Conservation (phyloP, 805 yeast genomes). For the Schizosaccharomyces osmophilus region DNA sequence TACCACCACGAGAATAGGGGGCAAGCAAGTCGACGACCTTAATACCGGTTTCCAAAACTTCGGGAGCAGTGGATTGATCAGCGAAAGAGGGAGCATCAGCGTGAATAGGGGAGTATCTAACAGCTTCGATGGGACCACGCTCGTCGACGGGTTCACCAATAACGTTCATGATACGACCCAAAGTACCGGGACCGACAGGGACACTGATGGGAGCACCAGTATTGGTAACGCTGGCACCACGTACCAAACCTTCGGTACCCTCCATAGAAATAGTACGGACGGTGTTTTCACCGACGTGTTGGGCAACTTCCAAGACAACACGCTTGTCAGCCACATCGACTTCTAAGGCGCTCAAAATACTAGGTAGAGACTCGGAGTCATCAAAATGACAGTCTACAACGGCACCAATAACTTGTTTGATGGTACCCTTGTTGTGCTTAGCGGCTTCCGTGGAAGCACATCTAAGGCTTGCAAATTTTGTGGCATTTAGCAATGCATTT, state of each 20-base stretch:
- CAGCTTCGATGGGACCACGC: conserved; percentile 92
- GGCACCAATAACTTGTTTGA: conserved; percentile 3
- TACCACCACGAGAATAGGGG: conserved; percentile 99
- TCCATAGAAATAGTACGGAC: conserved; percentile 99
- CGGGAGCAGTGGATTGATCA: conserved; percentile 94
- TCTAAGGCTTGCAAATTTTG: neutral
- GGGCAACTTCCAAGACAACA: conserved; percentile 93
- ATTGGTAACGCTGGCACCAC: conserved; percentile 80
- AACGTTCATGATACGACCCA: conserved; percentile 93
- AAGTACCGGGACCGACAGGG: conserved; percentile 97
- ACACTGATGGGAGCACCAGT: conserved; percentile 97
- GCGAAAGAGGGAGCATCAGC: conserved; percentile 91
- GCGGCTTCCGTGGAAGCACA: neutral
- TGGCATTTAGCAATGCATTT: neutral
- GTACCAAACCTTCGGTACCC: conserved; percentile 99
- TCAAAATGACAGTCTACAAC: conserved; percentile 3
- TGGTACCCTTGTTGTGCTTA: neutral
- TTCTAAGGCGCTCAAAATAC: conserved; percentile 80
- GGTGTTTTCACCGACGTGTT: conserved; percentile 98
- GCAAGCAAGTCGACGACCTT: conserved; percentile 98
- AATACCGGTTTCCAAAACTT: conserved; percentile 96
- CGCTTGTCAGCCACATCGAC: conserved; percentile 46
- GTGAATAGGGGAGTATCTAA: conserved; percentile 91
- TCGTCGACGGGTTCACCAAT: conserved; percentile 99
- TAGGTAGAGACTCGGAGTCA: neutral